Conservation (phyloP, 768 basidiomycete species). For the Hygrocybe punicea region DNA sequence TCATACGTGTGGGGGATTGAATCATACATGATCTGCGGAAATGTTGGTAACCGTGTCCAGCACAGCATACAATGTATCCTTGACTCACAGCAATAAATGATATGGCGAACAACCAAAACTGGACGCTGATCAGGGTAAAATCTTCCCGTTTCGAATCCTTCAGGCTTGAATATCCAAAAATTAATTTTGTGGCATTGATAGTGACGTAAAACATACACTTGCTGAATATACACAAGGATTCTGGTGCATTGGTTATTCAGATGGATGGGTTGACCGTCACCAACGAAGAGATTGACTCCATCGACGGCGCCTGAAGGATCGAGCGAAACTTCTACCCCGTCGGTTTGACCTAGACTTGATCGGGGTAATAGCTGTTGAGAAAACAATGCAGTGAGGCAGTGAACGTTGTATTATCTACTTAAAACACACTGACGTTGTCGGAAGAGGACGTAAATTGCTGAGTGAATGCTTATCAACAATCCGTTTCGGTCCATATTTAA, state of each 20-base stretch:
- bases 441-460: background rate
- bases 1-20: conserved; percentile 55
- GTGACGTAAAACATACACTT: conserved; percentile 36
- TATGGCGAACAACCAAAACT: conserved; percentile 54
- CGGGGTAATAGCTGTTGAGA: background rate
- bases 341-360: background rate
- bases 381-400: background rate
- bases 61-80: background rate
- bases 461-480: background rate
- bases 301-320: conserved; percentile 10
- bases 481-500: no score
- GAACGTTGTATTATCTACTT: background rate
- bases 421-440: background rate
- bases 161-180: conserved; percentile 30
- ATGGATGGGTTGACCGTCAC: conserved; percentile 13
- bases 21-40: conserved; percentile 38
- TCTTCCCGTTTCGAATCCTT: conserved; percentile 47
- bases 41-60: background rate
- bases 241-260: conserved; percentile 44
- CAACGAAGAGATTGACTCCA: conserved; percentile 28
- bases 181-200: background rate
- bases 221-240: conserved; percentile 42
- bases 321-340: background rate
- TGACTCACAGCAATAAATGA: conserved; percentile 39
- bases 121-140: conserved; percentile 43